These are phyloP conservation scores for Epichloe sibirici DNA, from an alignment of 2,329 filamentous ascomycete species.

Conservation along the genomic window DNA sequence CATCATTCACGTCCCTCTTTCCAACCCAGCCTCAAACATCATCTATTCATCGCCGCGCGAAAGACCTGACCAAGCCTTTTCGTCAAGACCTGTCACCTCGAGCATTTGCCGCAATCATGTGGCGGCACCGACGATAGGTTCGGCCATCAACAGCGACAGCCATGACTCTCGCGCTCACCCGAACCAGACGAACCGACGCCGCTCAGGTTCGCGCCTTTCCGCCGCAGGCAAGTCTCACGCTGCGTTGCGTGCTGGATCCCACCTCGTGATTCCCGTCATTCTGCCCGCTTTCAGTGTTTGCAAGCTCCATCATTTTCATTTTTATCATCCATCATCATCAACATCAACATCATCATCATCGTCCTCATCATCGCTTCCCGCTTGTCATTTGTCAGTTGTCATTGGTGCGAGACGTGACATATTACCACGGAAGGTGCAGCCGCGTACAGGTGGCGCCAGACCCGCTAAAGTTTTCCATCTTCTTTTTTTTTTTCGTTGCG, in stretches of 20 bases:
- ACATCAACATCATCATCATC: too few relatives aligned
- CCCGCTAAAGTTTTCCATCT: not conserved
- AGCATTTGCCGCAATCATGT: not conserved
- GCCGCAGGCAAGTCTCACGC: not conserved
- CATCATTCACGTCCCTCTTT: too few relatives aligned
- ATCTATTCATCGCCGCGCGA: too few relatives aligned
- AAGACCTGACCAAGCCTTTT: not conserved
- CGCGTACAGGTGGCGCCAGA: not conserved
- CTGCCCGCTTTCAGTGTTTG: not conserved
- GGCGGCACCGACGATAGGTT: not conserved
- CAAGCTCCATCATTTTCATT: not conserved
- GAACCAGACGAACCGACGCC: not conserved
- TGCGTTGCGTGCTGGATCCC: not conserved
- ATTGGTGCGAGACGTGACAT: not conserved
- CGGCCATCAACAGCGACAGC: not conserved
- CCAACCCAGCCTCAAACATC: too few relatives aligned
- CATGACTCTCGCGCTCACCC: not conserved
- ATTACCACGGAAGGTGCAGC: not conserved
- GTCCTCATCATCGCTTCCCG: too few relatives aligned
- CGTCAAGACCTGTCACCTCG: not conserved
- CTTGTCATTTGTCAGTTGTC: too few relatives aligned
- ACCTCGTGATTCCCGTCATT: not conserved
- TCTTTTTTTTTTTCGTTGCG: not conserved
- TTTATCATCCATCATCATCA: too few relatives aligned
- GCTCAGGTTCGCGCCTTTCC: not conserved